phyloP scores from a whole-genome alignment of 1,284 basidiomycete species.

The Meira miltonrushii region DNA sequence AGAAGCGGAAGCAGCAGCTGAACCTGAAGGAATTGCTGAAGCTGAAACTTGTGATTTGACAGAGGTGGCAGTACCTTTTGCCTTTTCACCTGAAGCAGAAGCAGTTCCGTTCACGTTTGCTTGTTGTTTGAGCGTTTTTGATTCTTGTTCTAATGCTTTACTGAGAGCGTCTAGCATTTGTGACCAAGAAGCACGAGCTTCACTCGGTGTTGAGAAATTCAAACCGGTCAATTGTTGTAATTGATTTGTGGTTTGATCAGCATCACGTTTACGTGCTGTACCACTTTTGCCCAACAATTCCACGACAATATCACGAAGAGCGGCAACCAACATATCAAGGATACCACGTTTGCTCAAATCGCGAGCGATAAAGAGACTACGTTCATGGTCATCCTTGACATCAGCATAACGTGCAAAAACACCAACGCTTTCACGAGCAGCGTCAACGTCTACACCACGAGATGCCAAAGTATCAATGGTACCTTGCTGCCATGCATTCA shows the following conservation, averaged over 20 bases:
- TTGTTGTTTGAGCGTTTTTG: background rate
- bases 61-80: too few species aligned
- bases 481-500: slow-evolving; percentile 19
- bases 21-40: background rate
- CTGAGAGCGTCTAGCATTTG: too few species aligned
- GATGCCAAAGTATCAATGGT: slow-evolving; percentile 14
- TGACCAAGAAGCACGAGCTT: too few species aligned
- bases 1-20: background rate
- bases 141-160: too few species aligned
- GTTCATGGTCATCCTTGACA: slow-evolving; percentile 14
- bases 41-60: background rate
- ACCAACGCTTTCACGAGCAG: slow-evolving; percentile 3
- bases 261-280: too few species aligned
- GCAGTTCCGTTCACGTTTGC: slow-evolving; percentile 9
- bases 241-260: too few species aligned
- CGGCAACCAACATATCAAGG: slow-evolving; percentile 32
- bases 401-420: slow-evolving; percentile 7
- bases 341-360: slow-evolving; percentile 32
- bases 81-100: too few species aligned
- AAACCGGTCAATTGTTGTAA: too few species aligned
- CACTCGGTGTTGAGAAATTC: too few species aligned
- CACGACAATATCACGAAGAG: slow-evolving; percentile 27
- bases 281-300: slow-evolving; percentile 23
- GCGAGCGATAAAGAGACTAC: slow-evolving; percentile 20
- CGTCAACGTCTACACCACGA: slow-evolving; percentile 10